phyloP scores from a whole-genome alignment of 140 eudicot genomes.

The Bidens hawaiensis region DNA sequence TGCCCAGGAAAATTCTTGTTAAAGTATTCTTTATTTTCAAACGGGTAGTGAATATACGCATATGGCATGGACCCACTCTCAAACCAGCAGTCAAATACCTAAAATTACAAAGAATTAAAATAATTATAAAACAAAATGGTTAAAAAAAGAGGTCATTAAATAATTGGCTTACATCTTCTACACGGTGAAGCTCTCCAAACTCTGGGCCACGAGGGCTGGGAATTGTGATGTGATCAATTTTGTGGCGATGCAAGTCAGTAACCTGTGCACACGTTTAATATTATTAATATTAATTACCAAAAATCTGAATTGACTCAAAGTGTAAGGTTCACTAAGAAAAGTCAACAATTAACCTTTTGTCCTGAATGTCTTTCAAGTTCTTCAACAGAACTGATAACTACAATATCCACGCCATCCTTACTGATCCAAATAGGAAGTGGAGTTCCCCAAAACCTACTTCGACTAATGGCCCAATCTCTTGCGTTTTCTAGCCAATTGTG shows the following conservation, averaged over 20 bases:
- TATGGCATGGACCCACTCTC: conserved; percentile 99
- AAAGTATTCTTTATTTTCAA: conserved; percentile 73
- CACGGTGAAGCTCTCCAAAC: conserved; percentile 80
- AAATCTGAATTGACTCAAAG: background rate
- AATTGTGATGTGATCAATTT: conserved; percentile 85
- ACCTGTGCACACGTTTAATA: conserved; percentile 36
- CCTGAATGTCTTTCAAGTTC: conserved; percentile 86
- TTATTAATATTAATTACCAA: background rate
- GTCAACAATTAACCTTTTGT: conserved; percentile 36
- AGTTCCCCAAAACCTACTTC: conserved; percentile 99
- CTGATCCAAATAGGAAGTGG: conserved; percentile 95
- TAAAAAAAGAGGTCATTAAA: too few relatives aligned
- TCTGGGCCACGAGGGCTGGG: conserved; percentile 71
- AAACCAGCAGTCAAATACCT: conserved; percentile 99
- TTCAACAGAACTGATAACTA: conserved; percentile 72
- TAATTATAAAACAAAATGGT: background rate
- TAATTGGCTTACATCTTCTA: conserved; percentile 92
- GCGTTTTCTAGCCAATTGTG: conserved; percentile 99
- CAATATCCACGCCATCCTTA: conserved; percentile 79
- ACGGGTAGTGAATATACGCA: conserved; percentile 95
- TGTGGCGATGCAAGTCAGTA: conserved; percentile 89
- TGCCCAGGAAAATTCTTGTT: conserved; percentile 89
- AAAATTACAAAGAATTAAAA: conserved; percentile 3
- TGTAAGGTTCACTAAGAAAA: background rate
- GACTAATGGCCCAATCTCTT: conserved; percentile 95